Base-by-base conservation (phyloP, 2,329 filamentous ascomycete genomes). In the Aspergillus ustus region DNA sequence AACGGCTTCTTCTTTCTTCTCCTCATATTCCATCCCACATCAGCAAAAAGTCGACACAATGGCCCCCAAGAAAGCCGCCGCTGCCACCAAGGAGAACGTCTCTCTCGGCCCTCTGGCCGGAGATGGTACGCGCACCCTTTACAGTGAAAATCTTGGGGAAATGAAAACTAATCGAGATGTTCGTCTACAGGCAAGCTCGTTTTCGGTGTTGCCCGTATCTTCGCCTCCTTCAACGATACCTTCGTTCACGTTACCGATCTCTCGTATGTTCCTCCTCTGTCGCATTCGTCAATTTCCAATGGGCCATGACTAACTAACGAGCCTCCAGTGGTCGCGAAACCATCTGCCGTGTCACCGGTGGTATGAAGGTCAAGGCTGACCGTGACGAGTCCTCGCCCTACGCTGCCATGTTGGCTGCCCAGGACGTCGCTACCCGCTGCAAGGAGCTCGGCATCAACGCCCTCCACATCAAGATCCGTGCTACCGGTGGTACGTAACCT, bases 321-420 rank as follows among this genome's bases (percentile, higher is more conserved):
- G 17, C 6, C 29, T 29, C 81, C 86, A 96, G 92, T 85, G 95
- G 95, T 85, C 95, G 95, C 85, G 95, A 99, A 91, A 99, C 96
- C 85, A 97, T 99, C 87, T 92, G 89, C 89, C 93, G 95, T 92
- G 94, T 99, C 75, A 99, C 96, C 77, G 95, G 96, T 86, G 96
- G 96, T 81, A 99, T 99, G 95, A 99, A 99, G 89, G 95, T 99
- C 89, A 99, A 99, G 91, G 93, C 93, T 83, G 93, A 99, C 81
- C 94, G 95, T 88, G 95, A 99, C 86, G 95, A 99, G 88, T 98
- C 94, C 78, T 98, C 95, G 73, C 95, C 95, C 77, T 99, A 99
- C 88, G 95, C 95, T 78, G 95, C 95, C 85, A 99, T 99, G 95
- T 93, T 99, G 91, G 95, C 95, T 84, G 95, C 95, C 72, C 95